Evolutionary conservation across 345 rosid genomes (phyloP).

Genomic region (Eucalyptus dawsonii): DNA sequence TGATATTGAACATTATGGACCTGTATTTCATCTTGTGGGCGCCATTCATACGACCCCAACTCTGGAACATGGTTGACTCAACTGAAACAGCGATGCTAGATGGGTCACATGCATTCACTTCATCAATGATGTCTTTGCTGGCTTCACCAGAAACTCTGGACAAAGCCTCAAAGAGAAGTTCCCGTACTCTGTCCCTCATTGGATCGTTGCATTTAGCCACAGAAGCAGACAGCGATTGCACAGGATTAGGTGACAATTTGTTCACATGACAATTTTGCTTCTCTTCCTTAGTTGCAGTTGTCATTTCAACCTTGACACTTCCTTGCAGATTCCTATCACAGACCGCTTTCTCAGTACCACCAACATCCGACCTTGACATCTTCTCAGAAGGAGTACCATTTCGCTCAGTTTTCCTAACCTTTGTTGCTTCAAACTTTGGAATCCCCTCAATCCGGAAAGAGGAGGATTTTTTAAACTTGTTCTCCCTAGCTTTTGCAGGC

Average conservation of each 20-base stretch:
- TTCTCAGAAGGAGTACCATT: not conserved
- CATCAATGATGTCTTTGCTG: constrained; percentile 2
- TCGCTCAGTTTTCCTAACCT: not conserved
- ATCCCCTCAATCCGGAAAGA: not conserved
- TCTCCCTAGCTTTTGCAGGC: not conserved
- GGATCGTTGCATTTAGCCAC: constrained; percentile 21
- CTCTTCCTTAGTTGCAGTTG: not conserved
- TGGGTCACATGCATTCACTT: constrained; percentile 23
- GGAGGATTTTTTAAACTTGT: not conserved
- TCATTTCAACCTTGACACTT: not conserved
- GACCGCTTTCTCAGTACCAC: not conserved
- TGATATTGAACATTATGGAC: constrained; percentile 34
- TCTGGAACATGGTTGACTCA: constrained; percentile 29
- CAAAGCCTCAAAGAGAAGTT: constrained; percentile 27
- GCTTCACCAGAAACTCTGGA: constrained; percentile 33
- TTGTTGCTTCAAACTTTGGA: not conserved
- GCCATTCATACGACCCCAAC: constrained; percentile 27
- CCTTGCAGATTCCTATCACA: not conserved
- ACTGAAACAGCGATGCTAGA: constrained; percentile 18
- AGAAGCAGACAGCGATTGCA: constrained; percentile 3
- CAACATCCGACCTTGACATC: not conserved
- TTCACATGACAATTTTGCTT: not conserved
- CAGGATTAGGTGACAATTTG: not conserved
- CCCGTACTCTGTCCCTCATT: constrained; percentile 28
- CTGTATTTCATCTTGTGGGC: constrained; percentile 26